phyloP scores from a whole-genome alignment of 768 basidiomycete genomes.

The Boletus bicolor region DNA sequence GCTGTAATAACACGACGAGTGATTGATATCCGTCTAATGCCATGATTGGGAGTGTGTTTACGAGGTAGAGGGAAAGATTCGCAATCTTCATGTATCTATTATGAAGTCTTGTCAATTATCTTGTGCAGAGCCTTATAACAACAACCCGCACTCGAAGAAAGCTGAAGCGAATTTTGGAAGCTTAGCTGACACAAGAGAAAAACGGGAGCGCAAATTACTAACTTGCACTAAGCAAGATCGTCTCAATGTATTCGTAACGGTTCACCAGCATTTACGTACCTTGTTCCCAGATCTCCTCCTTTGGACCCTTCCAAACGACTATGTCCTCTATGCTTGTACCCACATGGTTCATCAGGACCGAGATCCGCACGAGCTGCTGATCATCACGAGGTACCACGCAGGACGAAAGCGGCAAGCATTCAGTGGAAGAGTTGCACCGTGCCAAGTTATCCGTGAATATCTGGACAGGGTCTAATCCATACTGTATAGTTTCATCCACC shows the following conservation, averaged over 20 bases:
- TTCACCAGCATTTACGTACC: constrained; percentile 38
- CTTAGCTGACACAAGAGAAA: constrained; percentile 12
- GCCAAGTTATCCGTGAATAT: constrained; percentile 37
- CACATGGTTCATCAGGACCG: constrained; percentile 27
- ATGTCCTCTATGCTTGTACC: constrained; percentile 30
- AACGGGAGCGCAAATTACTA: constrained; percentile 42
- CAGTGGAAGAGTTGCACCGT: constrained; percentile 41
- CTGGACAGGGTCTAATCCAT: constrained; percentile 57
- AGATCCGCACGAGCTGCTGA: constrained; percentile 56
- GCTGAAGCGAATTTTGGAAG: constrained; percentile 28
- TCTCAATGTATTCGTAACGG: neutral
- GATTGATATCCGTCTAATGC: constrained; percentile 69
- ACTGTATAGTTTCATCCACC: constrained; percentile 29
- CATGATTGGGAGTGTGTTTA: constrained; percentile 77
- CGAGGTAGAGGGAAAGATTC: constrained; percentile 74
- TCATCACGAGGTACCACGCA: constrained; percentile 55
- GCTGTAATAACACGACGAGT: constrained; percentile 36
- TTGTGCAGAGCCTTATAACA: neutral
- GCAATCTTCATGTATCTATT: constrained; percentile 60
- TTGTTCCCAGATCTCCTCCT: constrained; percentile 61
- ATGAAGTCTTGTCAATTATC: neutral
- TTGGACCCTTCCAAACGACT: constrained; percentile 74
- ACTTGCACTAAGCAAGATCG: constrained; percentile 45
- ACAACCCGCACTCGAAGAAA: constrained; percentile 55
- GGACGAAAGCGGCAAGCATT: constrained; percentile 37